Evolutionary conservation across 2,329 filamentous ascomycete species (phyloP), one percentile per base, ranked within the genome.

Genomic region (Ophidiomyces ophidiicola): DNA sequence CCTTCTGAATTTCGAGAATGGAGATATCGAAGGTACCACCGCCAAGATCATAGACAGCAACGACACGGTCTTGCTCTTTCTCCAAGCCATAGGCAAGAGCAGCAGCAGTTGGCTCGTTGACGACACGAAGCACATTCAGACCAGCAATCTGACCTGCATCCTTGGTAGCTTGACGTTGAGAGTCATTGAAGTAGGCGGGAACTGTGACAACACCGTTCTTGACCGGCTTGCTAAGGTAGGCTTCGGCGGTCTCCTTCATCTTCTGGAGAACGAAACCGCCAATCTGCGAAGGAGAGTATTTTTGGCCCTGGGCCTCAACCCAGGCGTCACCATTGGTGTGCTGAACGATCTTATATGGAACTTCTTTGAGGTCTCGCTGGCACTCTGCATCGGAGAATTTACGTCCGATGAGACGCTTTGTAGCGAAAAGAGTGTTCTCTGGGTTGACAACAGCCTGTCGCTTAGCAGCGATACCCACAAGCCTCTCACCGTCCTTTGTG

Each of bases 1-100:
- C 88, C 66, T 86, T 86, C 70, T 94, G 86, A 60, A 96, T 94
- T 69, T 94, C 86, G 11, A 96, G 80, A 47, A 94, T 80, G 48
- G 87, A 94, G 67, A 96, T 92, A 85, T 96, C 88, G 68, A 96
- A 96, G 53, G 87, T 96, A 77, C 87, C 87, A 76, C 87, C 87
- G 70, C 87, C 87, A 56, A 96, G 76, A 80, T 96, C 87, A 72
- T 93, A 96, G 62, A 96, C 87, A 53, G 87, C 86, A 56, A 94
- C 82, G 45, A 94, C 69, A 50, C 82, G 76, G 69, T 94, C 86
- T 48, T 78, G 74, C 64, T 90, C 82, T 76, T 94, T 94, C 70
- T 94, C 87, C 36, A 94, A 76, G 69, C 88, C 88, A 60, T 96
- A 96, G 47, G 88, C 88, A 52, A 96, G 77, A 48, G 88, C 88